These are phyloP conservation scores for Gossypium arboreum DNA, from an alignment of 345 rosid genomes.

Conservation along the genomic window DNA sequence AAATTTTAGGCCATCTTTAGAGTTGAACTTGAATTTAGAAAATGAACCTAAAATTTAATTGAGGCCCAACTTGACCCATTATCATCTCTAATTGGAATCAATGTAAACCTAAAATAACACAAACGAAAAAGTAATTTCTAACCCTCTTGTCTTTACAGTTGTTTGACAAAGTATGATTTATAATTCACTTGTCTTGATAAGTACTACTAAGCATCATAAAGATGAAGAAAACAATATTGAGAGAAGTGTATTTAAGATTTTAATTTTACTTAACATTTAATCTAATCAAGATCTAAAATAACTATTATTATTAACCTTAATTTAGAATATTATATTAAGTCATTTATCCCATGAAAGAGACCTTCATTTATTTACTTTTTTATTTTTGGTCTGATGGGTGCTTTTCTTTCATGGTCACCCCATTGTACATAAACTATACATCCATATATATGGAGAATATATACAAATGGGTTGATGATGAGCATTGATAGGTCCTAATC, in stretches of 20 bases:
- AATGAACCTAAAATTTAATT: too few species aligned
- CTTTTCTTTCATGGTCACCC: not conserved
- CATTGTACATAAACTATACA: not conserved
- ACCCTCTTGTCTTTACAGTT: not conserved
- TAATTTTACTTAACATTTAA: too few species aligned
- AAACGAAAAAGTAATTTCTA: not conserved
- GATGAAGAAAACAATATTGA: too few species aligned
- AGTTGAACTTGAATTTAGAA: too few species aligned
- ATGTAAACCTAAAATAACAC: not conserved
- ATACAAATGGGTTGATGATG: not conserved
- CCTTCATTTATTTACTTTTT: not conserved
- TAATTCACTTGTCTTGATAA: too few species aligned
- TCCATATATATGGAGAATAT: not conserved
- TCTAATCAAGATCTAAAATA: too few species aligned
- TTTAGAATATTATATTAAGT: not conserved
- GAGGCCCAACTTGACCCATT: too few species aligned
- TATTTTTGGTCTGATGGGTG: not conserved
- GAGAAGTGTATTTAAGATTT: too few species aligned
- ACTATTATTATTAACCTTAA: too few species aligned
- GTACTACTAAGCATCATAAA: too few species aligned
- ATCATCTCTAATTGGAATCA: too few species aligned
- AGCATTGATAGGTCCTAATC: not conserved
- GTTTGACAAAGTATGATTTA: not conserved
- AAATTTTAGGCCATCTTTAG: too few species aligned
- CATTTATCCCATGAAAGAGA: constrained; percentile 5